Conservation (phyloP, 1,139 yeast genomes). For the Candida tetrigidarum region DNA sequence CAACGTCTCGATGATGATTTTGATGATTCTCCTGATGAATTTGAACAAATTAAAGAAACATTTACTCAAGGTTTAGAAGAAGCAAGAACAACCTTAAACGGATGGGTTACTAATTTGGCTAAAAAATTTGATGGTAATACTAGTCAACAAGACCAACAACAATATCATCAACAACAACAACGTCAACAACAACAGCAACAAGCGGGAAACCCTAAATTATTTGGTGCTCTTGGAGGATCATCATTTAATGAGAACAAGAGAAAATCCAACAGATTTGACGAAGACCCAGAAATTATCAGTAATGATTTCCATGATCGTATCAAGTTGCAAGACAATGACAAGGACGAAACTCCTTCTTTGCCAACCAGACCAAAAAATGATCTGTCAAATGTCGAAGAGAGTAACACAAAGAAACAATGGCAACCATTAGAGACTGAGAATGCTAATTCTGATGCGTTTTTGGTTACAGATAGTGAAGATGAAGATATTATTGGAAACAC, state of each 20-base stretch:
- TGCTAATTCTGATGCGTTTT: constrained; percentile 69
- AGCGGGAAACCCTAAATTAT: constrained; percentile 36
- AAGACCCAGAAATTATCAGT: constrained; percentile 55
- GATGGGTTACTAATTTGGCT: constrained; percentile 80
- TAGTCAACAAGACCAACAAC: too few species aligned
- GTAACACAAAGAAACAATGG: constrained; percentile 49
- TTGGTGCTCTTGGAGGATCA: constrained; percentile 54
- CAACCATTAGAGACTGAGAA: constrained; percentile 61
- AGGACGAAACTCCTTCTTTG: constrained; percentile 47
- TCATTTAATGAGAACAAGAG: constrained; percentile 38
- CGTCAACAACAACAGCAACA: constrained; percentile 11
- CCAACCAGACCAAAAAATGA: constrained; percentile 24
- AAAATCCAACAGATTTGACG: constrained; percentile 48
- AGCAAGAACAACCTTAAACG: constrained; percentile 75
- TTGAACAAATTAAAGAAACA: constrained; percentile 72
- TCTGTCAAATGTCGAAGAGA: constrained; percentile 16
- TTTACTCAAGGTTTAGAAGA: constrained; percentile 82
- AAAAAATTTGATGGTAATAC: constrained; percentile 51
- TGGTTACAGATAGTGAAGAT: constrained; percentile 80
- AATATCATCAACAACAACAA: constrained; percentile 1
- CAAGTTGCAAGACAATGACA: constrained; percentile 48
- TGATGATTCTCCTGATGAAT: constrained; percentile 64
- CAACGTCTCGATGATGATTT: constrained; percentile 34
- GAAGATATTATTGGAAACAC: constrained; percentile 14
- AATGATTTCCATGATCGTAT: constrained; percentile 62